Evolutionary conservation across 495 filamentous ascomycete species (phyloP), one percentile per base, ranked within the genome.

Genomic region (Opeltia flavorubescens): DNA sequence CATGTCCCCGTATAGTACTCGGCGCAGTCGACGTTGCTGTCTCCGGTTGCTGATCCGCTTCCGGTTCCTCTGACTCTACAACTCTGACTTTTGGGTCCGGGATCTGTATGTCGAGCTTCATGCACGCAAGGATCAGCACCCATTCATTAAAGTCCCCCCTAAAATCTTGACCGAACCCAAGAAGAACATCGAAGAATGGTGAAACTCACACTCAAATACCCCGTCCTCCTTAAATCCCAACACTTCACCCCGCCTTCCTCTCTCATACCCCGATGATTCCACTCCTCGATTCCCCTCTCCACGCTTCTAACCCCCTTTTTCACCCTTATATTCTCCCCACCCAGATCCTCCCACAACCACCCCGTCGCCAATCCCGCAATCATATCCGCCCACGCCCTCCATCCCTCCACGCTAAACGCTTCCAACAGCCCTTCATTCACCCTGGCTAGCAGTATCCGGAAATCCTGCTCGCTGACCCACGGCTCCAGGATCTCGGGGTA

Each of bases 401-500:
- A 51, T 35, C 66, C 71, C 61, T 74, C 86, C 17, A 89, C 89
- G 49, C 80, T 76, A 58, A 89, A 93, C 0, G 79, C 81, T 33
- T 69, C 69, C 23, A 80, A 60, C 13, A 95, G 64, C 52, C 80
- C 74, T 8, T 73, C 66, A 51, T 95, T 95, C 8, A 95, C 71
- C 44, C 73, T 79, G 29, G 81, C 74, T 20, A 95, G 77, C 24
- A 95, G 64, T n/a, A 63, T 67, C 5, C 89, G 76, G 56, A 95
- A 95, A 54, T 86, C 83, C 46, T 79, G 73, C 53, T 91, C 85
- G 15, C 82, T 76, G 4, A 91, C 61, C 35, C 84, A 75, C 2
- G 88, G 86, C 50, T 94, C 86, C 11, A 99, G 66, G 46, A 96
- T 93, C 53, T 96, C 91, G 0, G 91, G 91, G 53, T 96, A 99